Evolutionary conservation across 768 basidiomycete genomes (phyloP), one percentile per base, ranked within the genome.

Genomic region (Gymnopilus dilepis): DNA sequence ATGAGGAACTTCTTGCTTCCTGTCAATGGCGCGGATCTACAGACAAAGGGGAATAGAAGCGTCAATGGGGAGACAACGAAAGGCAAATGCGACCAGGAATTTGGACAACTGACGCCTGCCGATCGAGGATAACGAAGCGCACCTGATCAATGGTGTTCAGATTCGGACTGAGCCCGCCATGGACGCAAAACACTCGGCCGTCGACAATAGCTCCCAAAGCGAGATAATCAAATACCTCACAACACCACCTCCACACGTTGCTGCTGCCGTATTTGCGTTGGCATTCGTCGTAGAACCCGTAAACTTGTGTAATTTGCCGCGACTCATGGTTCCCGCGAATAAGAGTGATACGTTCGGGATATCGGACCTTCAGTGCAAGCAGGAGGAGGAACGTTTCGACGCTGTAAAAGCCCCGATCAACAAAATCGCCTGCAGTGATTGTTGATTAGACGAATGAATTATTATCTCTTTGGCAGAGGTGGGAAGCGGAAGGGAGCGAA

Each of bases 321-420:
- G 92, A 95, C 74, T 99, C 97, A 80, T 99, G 97, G 83, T 99
- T 99, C 9, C 97, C 97, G 47, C 97, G 86, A 64, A 99, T 96
- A 65, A 99, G 89, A 0, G 95, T 97, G 73, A 99, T 97, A 55
- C 95, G 90, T 72, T 98, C 97, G 26, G 96, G 97, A 74, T 97
- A 98, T 21, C 97, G 93, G 63, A 97, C 92, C 76, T 99, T 99
- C 73, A 97, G 87, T 0, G 95, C 95, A 66, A 99, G 86, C 19
- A 98, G 85, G 45, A 99, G 87, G 19, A 97, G 85, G 73, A 98
- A 97, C 0, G 97, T 98, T 73, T 99, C 97, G 60, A 98, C 94
- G 72, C 88, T 90, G 82, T 97, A 98, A 79, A 95, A 97, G 31
- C 97, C 97, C 56, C 97, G 89, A 77, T 99, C 97, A 67, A 98